Conservation (phyloP, 139 green algal genomes). For the Protoeuglena noctilucae region DNA sequence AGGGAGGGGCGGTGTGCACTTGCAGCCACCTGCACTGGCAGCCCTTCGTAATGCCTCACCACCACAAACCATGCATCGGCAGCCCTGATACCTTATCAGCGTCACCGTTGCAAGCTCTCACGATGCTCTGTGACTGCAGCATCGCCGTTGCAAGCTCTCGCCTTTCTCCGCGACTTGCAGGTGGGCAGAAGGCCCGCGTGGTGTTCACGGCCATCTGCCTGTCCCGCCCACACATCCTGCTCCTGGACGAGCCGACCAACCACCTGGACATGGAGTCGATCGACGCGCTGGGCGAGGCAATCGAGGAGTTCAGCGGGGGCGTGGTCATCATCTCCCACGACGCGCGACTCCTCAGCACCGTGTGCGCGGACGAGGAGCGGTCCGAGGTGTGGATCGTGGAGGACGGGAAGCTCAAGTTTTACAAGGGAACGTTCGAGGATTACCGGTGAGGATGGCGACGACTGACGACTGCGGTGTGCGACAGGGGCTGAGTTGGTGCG, state of each 20-base stretch:
- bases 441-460: no score
- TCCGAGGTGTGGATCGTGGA: conserved; percentile 95
- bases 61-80: no score
- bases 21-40: no score
- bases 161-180: no score
- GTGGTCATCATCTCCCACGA: conserved; percentile 96
- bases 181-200: conserved; percentile 85
- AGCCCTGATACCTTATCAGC: no score
- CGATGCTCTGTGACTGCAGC: no score
- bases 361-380: conserved; percentile 86
- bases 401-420: conserved; percentile 68
- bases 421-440: conserved; percentile 80
- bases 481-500: no score
- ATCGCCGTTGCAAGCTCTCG: no score
- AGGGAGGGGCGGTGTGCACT: not conserved
- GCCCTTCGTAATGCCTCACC: no score
- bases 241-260: conserved; percentile 89
- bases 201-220: conserved; percentile 91
- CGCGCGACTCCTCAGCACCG: conserved; percentile 66
- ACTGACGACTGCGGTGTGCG: no score
- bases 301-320: conserved; percentile 84
- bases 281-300: conserved; percentile 79
- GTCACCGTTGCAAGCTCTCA: no score
- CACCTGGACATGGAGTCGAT: conserved; percentile 99
- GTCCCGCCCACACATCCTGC: conserved; percentile 77